Evolutionary conservation across 805 yeast genomes (phyloP), one percentile per base, ranked within the genome.

Genomic region (Nakazawaea laoshanensis): DNA sequence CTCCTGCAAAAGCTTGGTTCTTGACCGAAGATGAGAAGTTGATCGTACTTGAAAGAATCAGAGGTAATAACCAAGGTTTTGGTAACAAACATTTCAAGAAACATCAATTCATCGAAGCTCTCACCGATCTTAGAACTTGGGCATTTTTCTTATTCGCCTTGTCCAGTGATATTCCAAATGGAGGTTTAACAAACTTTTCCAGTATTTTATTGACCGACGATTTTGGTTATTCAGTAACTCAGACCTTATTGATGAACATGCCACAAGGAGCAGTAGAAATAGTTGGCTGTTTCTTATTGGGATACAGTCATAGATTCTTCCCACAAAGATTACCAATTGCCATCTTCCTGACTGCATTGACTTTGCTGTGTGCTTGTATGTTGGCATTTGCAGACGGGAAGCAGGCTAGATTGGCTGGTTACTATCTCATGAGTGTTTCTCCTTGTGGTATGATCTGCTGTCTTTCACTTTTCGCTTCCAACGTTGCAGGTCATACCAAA

Each of bases 401-500:
- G 19, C 32, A 42, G 50, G 30, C 45, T 46, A 18, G 63, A 63
- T 27, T 57, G 61, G 64, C 13, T 65, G 53, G 45, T 48, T 53
- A 42, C 30, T 52, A 46, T 30, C 40, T 52, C 24, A 39, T 50
- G 25, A 36, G 41, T 11, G 41, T 45, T 23, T 50, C 49, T 19
- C 53, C 55, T 8, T 50, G 47, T 11, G 48, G 49, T 18, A 44
- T 50, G 44, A 48, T 48, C 35, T 48, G 53, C 19, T 32, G 40
- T 22, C 41, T 50, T 15, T 47, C 53, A 2, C 37, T 44, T 37
- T 46, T 44, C 18, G 44, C 55, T 5, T 45, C 55, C 13, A 50
- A 81, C 49, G 67, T 77, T 22, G 76, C 87, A 2, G 92, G 92
- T 9, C 70, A 74, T 41, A 79, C 88, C n/a, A 83, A 83, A 53